Evolutionary conservation across 192 early-diverging fungal genomes (phyloP).

Genomic region (Diversispora eburnea): DNA sequence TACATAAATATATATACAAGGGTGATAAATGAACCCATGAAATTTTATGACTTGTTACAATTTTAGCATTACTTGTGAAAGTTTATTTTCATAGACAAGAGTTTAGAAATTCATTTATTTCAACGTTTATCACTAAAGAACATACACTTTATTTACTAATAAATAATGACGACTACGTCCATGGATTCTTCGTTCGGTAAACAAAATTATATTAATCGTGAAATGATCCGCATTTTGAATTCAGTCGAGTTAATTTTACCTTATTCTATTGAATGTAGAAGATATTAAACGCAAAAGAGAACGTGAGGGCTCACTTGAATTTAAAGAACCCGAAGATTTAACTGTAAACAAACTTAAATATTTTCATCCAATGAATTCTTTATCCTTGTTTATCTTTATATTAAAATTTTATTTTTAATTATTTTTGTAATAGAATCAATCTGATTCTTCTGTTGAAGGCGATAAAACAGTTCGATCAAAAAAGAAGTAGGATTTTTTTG

Average conservation of each 20-base stretch:
- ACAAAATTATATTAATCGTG: neutral
- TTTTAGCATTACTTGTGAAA: too few relatives aligned
- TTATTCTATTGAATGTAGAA: neutral
- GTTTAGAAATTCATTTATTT: too few relatives aligned
- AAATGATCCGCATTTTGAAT: neutral
- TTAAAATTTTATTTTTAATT: neutral
- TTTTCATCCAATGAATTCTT: too few relatives aligned
- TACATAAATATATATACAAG: too few relatives aligned
- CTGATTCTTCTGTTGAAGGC: neutral
- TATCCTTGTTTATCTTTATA: neutral
- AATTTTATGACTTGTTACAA: too few relatives aligned
- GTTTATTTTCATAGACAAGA: too few relatives aligned
- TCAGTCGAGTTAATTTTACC: neutral
- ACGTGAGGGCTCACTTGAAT: neutral
- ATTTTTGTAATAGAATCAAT: neutral
- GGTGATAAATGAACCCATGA: too few relatives aligned
- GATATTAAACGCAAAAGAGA: conserved; percentile 5
- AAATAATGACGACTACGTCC: neutral
- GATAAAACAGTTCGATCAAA: conserved; percentile 1
- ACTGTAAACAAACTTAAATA: too few relatives aligned
- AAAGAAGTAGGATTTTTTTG: neutral
- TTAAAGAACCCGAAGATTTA: neutral
- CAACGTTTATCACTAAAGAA: too few relatives aligned
- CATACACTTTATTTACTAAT: neutral
- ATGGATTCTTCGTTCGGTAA: neutral